phyloP scores from a whole-genome alignment of 768 basidiomycete species.

The Russula abietina region DNA sequence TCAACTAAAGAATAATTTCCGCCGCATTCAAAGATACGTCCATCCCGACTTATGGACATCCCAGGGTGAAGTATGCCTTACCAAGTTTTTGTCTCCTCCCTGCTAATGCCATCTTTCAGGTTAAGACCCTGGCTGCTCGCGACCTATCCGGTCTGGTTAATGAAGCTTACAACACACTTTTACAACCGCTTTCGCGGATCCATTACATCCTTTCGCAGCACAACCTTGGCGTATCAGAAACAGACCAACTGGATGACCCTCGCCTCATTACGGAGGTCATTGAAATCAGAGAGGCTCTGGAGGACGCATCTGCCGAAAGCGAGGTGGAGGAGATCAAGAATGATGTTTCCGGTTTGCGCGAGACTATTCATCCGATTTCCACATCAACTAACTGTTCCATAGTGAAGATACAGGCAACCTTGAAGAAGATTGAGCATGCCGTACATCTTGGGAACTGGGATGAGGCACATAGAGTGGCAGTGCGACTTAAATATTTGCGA shows the following conservation, averaged over 20 bases:
- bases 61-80: constrained; percentile 45
- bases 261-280: constrained; percentile 71
- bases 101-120: constrained; percentile 33
- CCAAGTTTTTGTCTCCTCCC: background rate
- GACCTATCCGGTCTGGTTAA: constrained; percentile 72
- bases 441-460: constrained; percentile 52
- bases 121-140: constrained; percentile 54
- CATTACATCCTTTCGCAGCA: constrained; percentile 74
- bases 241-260: constrained; percentile 65
- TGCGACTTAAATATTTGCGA: constrained; percentile 69
- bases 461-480: constrained; percentile 49
- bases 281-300: constrained; percentile 71
- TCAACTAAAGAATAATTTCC: constrained; percentile 58
- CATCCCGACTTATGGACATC: constrained; percentile 87
- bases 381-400: constrained; percentile 3
- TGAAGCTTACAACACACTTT: constrained; percentile 70
- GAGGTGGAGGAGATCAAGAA: constrained; percentile 47
- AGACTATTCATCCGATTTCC: background rate
- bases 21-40: constrained; percentile 64
- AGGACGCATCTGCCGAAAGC: constrained; percentile 47
- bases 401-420: constrained; percentile 50
- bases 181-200: constrained; percentile 66
- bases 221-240: constrained; percentile 54
- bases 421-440: constrained; percentile 42
- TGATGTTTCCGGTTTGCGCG: constrained; percentile 49